Evolutionary conservation across 73 alveolate genomes (phyloP).

Genomic region (Vitrella brassicaformis): DNA sequence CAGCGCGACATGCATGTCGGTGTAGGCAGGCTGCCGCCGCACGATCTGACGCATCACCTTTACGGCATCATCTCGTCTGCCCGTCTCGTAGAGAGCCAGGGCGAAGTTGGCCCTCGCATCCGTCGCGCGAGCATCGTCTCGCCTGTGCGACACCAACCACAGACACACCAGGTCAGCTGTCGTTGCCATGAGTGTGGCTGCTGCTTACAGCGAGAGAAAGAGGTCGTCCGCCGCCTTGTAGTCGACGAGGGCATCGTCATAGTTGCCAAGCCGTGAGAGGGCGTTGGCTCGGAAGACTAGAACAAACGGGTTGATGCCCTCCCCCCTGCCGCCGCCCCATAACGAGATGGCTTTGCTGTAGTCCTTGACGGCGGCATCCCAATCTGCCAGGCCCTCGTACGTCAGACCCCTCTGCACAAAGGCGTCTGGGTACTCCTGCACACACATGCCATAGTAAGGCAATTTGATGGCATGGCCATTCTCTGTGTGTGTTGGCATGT

Average conservation of each 20-base stretch:
- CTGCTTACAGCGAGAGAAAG: no score
- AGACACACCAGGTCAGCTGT: no score
- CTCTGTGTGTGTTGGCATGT: no score
- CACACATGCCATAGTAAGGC: neutral
- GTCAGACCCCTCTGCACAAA: neutral
- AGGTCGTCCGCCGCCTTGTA: neutral
- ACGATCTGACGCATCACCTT: no score
- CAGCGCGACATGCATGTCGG: neutral
- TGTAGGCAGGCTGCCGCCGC: no score
- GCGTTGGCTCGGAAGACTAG: neutral
- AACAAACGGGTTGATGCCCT: neutral
- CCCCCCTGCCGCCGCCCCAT: neutral
- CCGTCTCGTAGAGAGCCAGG: neutral
- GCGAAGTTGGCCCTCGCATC: neutral
- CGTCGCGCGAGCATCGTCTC: neutral
- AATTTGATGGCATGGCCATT: no score
- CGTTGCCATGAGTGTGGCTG: no score
- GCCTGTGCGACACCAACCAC: no score
- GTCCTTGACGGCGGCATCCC: neutral
- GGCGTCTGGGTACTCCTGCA: neutral
- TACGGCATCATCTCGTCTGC: no score
- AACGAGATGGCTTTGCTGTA: neutral
- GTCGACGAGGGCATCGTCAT: neutral
- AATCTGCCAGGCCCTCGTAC: neutral
- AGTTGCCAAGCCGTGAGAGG: neutral